Percentiles rank a stretch among this genome's conserved stretches.
Evolutionary conservation across 768 basidiomycete genomes (phyloP).

Genomic region (Coprinellus micaceus): DNA sequence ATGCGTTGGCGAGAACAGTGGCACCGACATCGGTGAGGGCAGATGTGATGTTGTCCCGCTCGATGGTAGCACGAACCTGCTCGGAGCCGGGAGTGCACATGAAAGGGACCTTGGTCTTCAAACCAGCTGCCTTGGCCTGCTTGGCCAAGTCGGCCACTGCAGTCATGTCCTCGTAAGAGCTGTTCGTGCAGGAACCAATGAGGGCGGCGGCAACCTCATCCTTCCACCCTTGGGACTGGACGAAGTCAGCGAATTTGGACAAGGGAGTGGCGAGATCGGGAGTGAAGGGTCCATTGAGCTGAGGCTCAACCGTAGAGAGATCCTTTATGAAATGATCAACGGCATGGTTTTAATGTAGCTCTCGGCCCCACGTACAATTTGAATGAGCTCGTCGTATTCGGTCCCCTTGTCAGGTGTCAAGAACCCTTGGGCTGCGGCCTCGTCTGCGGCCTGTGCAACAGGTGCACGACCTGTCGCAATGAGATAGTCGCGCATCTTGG

Average conservation of each 20-base stretch:
- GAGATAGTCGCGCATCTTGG: slow-evolving; percentile 86
- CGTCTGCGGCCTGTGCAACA: slow-evolving; percentile 83
- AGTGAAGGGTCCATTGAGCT: slow-evolving; percentile 95
- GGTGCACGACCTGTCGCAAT: slow-evolving; percentile 83
- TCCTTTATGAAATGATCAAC: slow-evolving; percentile 46
- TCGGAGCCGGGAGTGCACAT: slow-evolving; percentile 90
- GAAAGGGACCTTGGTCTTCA: slow-evolving; percentile 81
- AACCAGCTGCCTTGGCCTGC: slow-evolving; percentile 82
- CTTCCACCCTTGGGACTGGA: slow-evolving; percentile 88
- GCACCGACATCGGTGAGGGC: slow-evolving; percentile 88
- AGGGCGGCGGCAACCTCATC: slow-evolving; percentile 87
- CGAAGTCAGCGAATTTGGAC: slow-evolving; percentile 78
- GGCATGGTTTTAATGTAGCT: slow-evolving; percentile 3
- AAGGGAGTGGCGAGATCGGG: slow-evolving; percentile 94
- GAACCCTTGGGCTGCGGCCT: slow-evolving; percentile 75
- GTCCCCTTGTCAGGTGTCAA: slow-evolving; percentile 80
- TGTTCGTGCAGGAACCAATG: slow-evolving; percentile 99
- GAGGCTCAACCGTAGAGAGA: slow-evolving; percentile 84
- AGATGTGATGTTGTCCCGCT: slow-evolving; percentile 84
- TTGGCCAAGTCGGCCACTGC: slow-evolving; percentile 86
- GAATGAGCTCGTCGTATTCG: slow-evolving; percentile 92
- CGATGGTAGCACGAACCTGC: slow-evolving; percentile 95
- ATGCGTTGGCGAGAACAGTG: slow-evolving; percentile 93
- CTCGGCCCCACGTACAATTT: slow-evolving; percentile 60
- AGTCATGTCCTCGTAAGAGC: slow-evolving; percentile 96